Base-by-base conservation (phyloP, 768 basidiomycete species). In the Psilocybe tampanensis region DNA sequence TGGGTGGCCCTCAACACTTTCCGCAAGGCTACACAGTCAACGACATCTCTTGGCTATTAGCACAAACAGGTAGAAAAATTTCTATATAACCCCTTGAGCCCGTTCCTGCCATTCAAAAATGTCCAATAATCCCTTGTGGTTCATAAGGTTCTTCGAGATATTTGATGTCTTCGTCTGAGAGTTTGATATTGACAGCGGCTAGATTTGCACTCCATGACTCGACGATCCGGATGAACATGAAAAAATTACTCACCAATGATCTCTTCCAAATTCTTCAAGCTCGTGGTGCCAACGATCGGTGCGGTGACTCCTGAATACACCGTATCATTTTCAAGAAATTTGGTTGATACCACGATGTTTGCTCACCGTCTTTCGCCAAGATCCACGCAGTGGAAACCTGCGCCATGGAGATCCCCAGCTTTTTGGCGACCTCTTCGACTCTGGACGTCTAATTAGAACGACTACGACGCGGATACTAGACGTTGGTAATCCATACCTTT, bases 281-380 rank as follows among this genome's bases (percentile, higher is more conserved):
- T 80, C 1, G 80, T 81, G 0, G 78, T 75, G 0, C 84, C 85
- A 22, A 86, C 76, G 60, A 86, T 84, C 0, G 85, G 85, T 1
- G 84, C 83, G 0, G 81, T 73, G 9, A 86, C 77, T 29, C 72
- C 75, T 72, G 44, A n/a, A 43, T 6, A 42, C n/a, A 22, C 5
- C 12, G 21, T 24, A 17, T 18, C 13, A 24, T 18, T 19, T 24
- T 29, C 26, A 12, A 17, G 26, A 17, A 32, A 19, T 29, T n/a
- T n/a, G n/a, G n/a, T n/a, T n/a, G n/a, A n/a, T n/a, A n/a, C n/a
- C n/a, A n/a, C n/a, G n/a, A n/a, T n/a, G 1, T 17, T 44, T 49
- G 11, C 4, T 5, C 44, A 72, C 74, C 76, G 26, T 76, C 71
- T 56, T 77, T 79, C 2, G 73, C 61, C 57, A 83, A 63, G 7